Conservation (phyloP, 2,329 filamentous ascomycete genomes). For the Alternaria gaisen region DNA sequence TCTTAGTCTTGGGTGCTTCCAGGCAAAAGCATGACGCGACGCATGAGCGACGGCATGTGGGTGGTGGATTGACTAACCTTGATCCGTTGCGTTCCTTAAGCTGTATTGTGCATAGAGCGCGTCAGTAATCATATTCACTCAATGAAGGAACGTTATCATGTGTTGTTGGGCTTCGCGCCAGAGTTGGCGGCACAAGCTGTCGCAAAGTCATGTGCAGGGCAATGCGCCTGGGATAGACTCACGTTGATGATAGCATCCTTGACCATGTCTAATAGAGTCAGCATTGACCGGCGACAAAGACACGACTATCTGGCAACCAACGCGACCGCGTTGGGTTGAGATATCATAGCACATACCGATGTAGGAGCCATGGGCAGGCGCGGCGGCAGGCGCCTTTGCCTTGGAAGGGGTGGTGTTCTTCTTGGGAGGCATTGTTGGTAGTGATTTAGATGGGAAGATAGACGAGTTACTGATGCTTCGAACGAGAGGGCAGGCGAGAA, state of each 20-base stretch:
- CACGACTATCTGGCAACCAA: conserved; percentile 45
- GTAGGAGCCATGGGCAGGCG: conserved; percentile 70
- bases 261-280: conserved; percentile 72
- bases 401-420: conserved; percentile 64
- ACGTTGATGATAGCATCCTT: conserved; percentile 76
- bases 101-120: conserved; percentile 58
- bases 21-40: conserved; percentile 38
- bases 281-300: conserved; percentile 63
- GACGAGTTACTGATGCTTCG: conserved; percentile 41
- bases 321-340: conserved; percentile 59
- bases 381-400: conserved; percentile 66
- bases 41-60: conserved; percentile 29
- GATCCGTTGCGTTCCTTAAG: conserved; percentile 75
- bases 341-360: conserved; percentile 64
- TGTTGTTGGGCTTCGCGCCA: conserved; percentile 40
- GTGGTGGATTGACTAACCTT: conserved; percentile 63
- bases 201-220: conserved; percentile 40
- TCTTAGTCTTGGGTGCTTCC: conserved; percentile 29
- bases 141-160: conserved; percentile 13
- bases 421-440: conserved; percentile 70
- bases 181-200: conserved; percentile 34
- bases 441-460: conserved; percentile 36
- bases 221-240: conserved; percentile 65
- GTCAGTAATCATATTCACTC: conserved; percentile 56
- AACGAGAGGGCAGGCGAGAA: conserved; percentile 39